Conservation (phyloP, 805 yeast genomes). For the Yarrowia deformans region DNA sequence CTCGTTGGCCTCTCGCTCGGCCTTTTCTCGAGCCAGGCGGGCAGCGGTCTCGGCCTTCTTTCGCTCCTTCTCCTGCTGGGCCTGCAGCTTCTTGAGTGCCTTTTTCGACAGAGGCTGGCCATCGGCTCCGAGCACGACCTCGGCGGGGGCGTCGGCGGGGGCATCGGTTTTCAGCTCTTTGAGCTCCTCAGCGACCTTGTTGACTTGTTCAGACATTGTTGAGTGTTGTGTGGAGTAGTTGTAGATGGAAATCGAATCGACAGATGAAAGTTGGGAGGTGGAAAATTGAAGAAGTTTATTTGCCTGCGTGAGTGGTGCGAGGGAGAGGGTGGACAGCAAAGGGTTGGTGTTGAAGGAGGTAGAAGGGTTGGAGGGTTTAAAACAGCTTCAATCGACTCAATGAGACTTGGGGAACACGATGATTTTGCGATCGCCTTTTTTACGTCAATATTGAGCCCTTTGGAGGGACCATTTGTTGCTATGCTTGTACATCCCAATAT, state of each 20-base stretch:
- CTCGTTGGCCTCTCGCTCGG: conserved; percentile 75
- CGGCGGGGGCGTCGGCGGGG: conserved; percentile 41
- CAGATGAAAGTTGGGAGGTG: conserved; percentile 17
- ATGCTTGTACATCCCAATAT: no score
- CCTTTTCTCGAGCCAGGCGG: conserved; percentile 83
- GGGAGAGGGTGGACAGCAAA: no score
- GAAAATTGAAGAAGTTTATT: conserved; percentile 3
- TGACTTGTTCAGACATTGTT: conserved; percentile 45
- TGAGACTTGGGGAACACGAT: no score
- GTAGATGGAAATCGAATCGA: background rate
- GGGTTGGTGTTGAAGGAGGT: no score
- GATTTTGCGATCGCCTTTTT: no score
- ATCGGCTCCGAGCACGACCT: conserved; percentile 62
- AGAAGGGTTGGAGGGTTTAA: no score
- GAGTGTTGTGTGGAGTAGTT: background rate
- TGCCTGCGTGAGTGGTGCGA: no score
- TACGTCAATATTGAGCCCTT: no score
- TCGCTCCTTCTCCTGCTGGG: conserved; percentile 81
- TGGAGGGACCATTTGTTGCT: no score
- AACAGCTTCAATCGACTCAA: no score
- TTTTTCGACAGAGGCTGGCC: conserved; percentile 92
- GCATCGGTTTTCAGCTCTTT: conserved; percentile 36
- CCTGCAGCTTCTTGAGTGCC: conserved; percentile 92
- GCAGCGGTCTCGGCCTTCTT: conserved; percentile 94
- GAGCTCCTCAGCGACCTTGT: conserved; percentile 45